A percentile compares a stretch with the other conserved stretches of the same genome.
phyloP scores from a whole-genome alignment of 441 rosid genomes.

The Euphorbia schlechtendalii region DNA sequence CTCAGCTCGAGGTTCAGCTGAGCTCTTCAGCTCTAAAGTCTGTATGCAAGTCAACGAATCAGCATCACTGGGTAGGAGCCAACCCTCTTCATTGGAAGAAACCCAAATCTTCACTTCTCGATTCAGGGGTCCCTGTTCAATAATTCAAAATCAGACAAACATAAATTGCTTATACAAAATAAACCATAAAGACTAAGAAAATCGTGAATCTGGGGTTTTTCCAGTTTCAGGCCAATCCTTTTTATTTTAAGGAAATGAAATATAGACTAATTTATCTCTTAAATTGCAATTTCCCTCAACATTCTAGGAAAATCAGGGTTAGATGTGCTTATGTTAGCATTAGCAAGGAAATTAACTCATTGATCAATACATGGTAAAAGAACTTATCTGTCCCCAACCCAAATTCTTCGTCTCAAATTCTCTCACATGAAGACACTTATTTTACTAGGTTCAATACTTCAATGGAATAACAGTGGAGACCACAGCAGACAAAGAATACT shows the following conservation, averaged over 20 bases:
- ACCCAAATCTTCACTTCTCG: constrained; percentile 77
- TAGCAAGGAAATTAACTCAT: neutral
- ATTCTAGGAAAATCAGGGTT: neutral
- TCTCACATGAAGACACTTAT: neutral
- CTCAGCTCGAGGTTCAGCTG: constrained; percentile 49
- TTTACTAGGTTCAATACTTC: neutral
- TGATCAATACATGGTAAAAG: neutral
- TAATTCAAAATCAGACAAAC: constrained; percentile 7
- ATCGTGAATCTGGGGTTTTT: too few species aligned
- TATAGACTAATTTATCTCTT: neutral
- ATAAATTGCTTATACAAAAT: neutral
- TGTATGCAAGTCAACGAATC: constrained; percentile 73
- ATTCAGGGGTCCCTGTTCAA: constrained; percentile 62
- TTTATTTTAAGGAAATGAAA: neutral
- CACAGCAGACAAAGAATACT: neutral
- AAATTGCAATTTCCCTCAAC: neutral
- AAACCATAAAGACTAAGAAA: neutral
- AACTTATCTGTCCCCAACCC: neutral
- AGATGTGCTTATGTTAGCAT: neutral
- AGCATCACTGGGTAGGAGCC: constrained; percentile 59
- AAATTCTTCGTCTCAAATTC: neutral
- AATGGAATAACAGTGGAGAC: neutral
- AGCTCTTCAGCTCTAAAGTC: constrained; percentile 64
- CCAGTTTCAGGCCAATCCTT: neutral
- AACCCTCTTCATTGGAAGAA: constrained; percentile 66